Evolutionary conservation across 1,284 basidiomycete species (phyloP).

Genomic region (Fistulinella staudtii): DNA sequence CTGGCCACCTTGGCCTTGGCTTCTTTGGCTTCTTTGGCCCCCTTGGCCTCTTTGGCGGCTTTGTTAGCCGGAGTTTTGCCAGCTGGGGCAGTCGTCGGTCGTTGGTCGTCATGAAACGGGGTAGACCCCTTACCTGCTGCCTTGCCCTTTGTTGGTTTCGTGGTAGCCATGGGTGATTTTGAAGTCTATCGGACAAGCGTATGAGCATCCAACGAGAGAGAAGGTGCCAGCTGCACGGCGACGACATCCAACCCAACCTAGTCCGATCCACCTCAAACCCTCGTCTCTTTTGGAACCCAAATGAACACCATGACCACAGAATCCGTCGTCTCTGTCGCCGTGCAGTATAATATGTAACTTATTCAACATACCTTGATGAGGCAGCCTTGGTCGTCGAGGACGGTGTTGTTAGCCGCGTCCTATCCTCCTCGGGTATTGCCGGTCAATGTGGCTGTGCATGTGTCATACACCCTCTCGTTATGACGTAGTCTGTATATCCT

Average conservation of each 20-base stretch:
- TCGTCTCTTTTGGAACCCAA: not conserved
- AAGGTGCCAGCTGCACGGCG: not conserved
- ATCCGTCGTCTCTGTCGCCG: not conserved
- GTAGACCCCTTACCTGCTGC: conserved; percentile 42
- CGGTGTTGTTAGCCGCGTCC: not conserved
- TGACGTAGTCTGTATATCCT: too few species aligned
- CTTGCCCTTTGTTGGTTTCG: conserved; percentile 63
- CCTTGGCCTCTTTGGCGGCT: too few species aligned
- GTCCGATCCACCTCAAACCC: conserved; percentile 18
- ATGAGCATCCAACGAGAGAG: conserved; percentile 2
- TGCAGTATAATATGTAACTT: not conserved
- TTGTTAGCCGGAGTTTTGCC: too few species aligned
- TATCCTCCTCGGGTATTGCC: conserved; percentile 22
- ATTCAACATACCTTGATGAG: conserved; percentile 25
- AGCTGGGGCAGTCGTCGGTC: conserved; percentile 13
- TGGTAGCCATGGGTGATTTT: conserved; percentile 49
- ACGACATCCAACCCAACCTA: conserved; percentile 17
- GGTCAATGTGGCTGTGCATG: conserved; percentile 22
- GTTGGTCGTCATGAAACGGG: not conserved
- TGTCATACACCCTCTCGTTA: too few species aligned
- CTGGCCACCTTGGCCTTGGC: conserved; percentile 91
- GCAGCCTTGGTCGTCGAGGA: conserved; percentile 26
- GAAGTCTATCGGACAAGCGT: conserved; percentile 6
- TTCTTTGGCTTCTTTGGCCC: too few species aligned
- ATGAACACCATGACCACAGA: not conserved